Evolutionary conservation across 1,284 basidiomycete species (phyloP).

Genomic region (Ustilago vetiveriae): DNA sequence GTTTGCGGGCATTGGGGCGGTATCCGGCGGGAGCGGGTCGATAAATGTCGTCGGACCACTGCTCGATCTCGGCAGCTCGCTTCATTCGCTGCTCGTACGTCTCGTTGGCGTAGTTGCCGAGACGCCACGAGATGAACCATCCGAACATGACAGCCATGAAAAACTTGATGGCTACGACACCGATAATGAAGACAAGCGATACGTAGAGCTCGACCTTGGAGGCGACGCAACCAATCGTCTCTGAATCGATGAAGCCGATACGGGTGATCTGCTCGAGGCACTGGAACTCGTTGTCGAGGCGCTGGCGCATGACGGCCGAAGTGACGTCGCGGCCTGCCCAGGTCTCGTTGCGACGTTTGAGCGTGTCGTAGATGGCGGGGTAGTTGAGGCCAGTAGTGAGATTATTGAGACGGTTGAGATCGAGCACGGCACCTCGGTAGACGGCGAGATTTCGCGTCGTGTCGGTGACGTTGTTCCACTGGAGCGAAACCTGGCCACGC

Average conservation of each 20-base stretch:
- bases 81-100: slow-evolving; percentile 94
- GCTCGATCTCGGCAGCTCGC: slow-evolving; percentile 88
- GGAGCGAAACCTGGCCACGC: slow-evolving; percentile 88
- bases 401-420: slow-evolving; percentile 84
- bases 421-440: slow-evolving; percentile 89
- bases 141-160: slow-evolving; percentile 94
- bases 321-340: slow-evolving; percentile 87
- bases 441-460: slow-evolving; percentile 82
- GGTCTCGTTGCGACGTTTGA: slow-evolving; percentile 77
- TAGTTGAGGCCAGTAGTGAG: slow-evolving; percentile 80
- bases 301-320: slow-evolving; percentile 79
- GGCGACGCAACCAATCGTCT: slow-evolving; percentile 93
- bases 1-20: slow-evolving; percentile 79
- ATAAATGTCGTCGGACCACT: slow-evolving; percentile 96
- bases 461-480: slow-evolving; percentile 84
- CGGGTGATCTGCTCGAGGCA: slow-evolving; percentile 87
- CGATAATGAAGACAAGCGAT: slow-evolving; percentile 95
- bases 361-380: slow-evolving; percentile 81
- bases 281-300: slow-evolving; percentile 73
- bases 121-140: slow-evolving; percentile 94
- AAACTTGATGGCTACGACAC: slow-evolving; percentile 94
- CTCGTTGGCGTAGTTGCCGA: slow-evolving; percentile 92
- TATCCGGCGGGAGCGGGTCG: slow-evolving; percentile 89
- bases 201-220: slow-evolving; percentile 93
- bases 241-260: slow-evolving; percentile 92